phyloP scores from a whole-genome alignment of 2,329 filamentous ascomycete species.

The Pezicula radicicola region DNA sequence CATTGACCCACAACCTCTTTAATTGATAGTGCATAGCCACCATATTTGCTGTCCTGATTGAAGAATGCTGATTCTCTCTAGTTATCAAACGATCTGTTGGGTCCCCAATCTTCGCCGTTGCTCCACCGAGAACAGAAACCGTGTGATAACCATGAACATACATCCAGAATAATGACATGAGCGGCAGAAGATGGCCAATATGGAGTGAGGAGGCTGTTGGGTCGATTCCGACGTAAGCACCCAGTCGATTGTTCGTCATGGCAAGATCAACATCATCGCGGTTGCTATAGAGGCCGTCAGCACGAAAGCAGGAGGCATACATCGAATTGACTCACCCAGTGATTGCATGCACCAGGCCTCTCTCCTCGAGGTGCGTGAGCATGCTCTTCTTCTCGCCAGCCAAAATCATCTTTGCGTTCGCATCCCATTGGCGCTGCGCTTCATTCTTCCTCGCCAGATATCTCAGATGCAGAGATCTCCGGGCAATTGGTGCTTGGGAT shows the following conservation, averaged over 20 bases:
- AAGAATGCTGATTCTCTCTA: conserved; percentile 49
- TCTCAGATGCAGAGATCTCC: conserved; percentile 25
- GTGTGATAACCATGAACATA: conserved; percentile 72
- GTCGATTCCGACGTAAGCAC: conserved; percentile 78
- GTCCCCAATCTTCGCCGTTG: conserved; percentile 76
- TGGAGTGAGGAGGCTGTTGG: conserved; percentile 79
- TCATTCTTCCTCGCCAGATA: conserved; percentile 32
- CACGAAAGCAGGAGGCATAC: not conserved
- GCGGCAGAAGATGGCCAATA: conserved; percentile 73
- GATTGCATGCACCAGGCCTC: conserved; percentile 71
- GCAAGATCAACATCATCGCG: conserved; percentile 57
- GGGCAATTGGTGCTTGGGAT: conserved; percentile 7
- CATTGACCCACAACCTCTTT: conserved; percentile 70
- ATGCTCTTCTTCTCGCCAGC: conserved; percentile 49
- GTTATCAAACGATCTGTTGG: conserved; percentile 67
- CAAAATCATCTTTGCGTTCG: conserved; percentile 43
- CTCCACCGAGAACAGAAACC: conserved; percentile 67
- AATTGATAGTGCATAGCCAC: conserved; percentile 68
- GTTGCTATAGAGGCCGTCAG: conserved; percentile 15
- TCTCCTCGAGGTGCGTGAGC: conserved; percentile 64
- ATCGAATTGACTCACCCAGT: conserved; percentile 56
- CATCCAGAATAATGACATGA: conserved; percentile 85
- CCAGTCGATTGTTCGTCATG: conserved; percentile 63
- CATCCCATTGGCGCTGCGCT: conserved; percentile 41
- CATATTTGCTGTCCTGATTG: conserved; percentile 60